Conservation (phyloP, 2,329 filamentous ascomycete genomes). For the Colletotrichum sp. region DNA sequence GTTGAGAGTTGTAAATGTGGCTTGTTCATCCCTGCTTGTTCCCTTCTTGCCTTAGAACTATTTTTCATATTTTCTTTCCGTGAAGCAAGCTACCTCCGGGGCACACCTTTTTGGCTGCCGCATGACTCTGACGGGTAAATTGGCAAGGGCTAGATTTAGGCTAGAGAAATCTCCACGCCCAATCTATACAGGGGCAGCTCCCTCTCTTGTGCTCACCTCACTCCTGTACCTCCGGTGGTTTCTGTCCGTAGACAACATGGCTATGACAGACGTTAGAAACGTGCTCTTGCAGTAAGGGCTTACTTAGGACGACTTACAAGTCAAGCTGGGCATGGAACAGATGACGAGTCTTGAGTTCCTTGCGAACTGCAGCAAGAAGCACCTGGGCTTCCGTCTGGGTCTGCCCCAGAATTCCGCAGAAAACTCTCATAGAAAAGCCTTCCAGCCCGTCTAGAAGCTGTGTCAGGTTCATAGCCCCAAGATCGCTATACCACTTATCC, state of each 20-base stretch:
- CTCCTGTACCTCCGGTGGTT: background rate
- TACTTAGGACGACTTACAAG: slow-evolving; percentile 13
- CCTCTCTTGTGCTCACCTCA: too few relatives aligned
- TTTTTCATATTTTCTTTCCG: too few relatives aligned
- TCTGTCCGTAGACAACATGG: slow-evolving; percentile 18
- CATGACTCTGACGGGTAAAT: too few relatives aligned
- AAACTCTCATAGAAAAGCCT: slow-evolving; percentile 20
- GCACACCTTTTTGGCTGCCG: too few relatives aligned
- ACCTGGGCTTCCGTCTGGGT: slow-evolving; percentile 27
- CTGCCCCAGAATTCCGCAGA: slow-evolving; percentile 34
- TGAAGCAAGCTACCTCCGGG: too few relatives aligned
- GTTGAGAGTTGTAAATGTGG: background rate
- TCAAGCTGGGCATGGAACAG: slow-evolving; percentile 27
- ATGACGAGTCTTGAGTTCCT: slow-evolving; percentile 30
- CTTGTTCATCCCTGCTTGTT: background rate
- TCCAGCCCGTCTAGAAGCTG: slow-evolving; percentile 25
- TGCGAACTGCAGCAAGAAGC: slow-evolving; percentile 29
- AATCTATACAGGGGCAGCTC: too few relatives aligned
- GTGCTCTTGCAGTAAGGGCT: rapidly evolving
- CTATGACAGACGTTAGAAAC: background rate
- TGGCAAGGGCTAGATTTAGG: too few relatives aligned
- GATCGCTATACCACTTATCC: slow-evolving; percentile 24
- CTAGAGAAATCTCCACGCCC: too few relatives aligned
- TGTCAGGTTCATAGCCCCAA: slow-evolving; percentile 17
- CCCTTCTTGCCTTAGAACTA: too few relatives aligned